Conservation (phyloP, 2,329 filamentous ascomycete species). For the Pleomassaria siparia region DNA sequence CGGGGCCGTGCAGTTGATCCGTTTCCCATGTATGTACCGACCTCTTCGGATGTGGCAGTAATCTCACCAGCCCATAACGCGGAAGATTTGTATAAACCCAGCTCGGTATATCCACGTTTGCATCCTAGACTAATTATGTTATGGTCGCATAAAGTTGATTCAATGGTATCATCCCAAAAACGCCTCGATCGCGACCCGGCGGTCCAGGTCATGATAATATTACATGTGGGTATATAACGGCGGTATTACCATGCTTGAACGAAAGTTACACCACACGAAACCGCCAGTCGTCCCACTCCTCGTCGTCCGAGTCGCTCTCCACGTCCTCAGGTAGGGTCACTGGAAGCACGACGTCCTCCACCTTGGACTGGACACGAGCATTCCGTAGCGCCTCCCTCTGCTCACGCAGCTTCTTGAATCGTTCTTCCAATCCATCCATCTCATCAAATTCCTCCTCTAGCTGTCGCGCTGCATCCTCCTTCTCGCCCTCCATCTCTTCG, state of each 20-base stretch:
- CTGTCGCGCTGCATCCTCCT: conserved; percentile 49
- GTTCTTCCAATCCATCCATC: conserved; percentile 52
- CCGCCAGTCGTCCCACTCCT: conserved; percentile 43
- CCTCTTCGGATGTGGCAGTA: too few species aligned
- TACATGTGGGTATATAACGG: conserved; percentile 7
- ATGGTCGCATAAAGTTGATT: conserved; percentile 1
- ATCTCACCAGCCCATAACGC: too few species aligned
- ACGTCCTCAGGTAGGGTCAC: conserved; percentile 14
- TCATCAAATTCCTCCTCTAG: conserved; percentile 54
- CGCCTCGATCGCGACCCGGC: conserved; percentile 9
- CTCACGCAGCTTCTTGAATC: conserved; percentile 48
- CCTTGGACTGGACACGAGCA: conserved; percentile 16
- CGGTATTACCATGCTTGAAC: too few species aligned
- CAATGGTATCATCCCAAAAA: conserved; percentile 15
- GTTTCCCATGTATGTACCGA: too few species aligned
- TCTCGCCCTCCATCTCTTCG: conserved; percentile 51
- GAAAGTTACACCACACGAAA: conserved; percentile 28
- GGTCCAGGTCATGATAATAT: background rate
- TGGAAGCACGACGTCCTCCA: conserved; percentile 11
- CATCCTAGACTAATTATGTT: background rate
- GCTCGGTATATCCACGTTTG: background rate
- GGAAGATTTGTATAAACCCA: too few species aligned
- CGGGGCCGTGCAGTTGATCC: too few species aligned
- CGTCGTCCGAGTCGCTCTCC: conserved; percentile 40
- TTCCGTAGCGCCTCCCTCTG: conserved; percentile 47